Conservation (phyloP, 2,329 filamentous ascomycete genomes). For the Scedosporium boydii region DNA sequence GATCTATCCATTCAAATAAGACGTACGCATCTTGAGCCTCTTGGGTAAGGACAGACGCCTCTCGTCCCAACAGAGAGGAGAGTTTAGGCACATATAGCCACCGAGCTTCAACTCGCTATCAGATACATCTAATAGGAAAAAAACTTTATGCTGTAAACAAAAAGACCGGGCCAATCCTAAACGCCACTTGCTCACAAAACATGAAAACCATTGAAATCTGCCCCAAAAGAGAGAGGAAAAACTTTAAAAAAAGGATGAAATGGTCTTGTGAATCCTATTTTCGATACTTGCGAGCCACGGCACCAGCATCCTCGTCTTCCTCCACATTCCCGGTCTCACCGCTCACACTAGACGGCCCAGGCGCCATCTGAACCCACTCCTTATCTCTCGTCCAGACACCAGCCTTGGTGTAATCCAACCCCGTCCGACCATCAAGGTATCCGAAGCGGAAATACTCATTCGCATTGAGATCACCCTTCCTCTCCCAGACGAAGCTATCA, state of each 20-base stretch:
- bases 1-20: background rate
- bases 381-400: constrained; percentile 58
- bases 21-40: background rate
- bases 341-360: constrained; percentile 44
- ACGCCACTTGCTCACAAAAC: background rate
- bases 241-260: constrained; percentile 1
- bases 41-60: no score
- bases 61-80: background rate
- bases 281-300: background rate
- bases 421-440: constrained; percentile 55
- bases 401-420: constrained; percentile 66
- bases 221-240: background rate
- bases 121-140: no score
- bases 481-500: constrained; percentile 49
- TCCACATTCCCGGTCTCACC: constrained; percentile 15
- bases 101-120: no score
- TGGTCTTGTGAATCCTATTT: background rate
- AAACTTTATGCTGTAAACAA: no score
- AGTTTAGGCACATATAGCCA: no score
- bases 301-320: constrained; percentile 6
- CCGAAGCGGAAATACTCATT: constrained; percentile 73
- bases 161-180: no score
- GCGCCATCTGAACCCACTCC: constrained; percentile 55
- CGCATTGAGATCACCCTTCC: constrained; percentile 31
- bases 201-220: background rate